These are phyloP conservation scores for Gossypium aridum DNA, from an alignment of 441 rosid genomes.

Conservation along the genomic window DNA sequence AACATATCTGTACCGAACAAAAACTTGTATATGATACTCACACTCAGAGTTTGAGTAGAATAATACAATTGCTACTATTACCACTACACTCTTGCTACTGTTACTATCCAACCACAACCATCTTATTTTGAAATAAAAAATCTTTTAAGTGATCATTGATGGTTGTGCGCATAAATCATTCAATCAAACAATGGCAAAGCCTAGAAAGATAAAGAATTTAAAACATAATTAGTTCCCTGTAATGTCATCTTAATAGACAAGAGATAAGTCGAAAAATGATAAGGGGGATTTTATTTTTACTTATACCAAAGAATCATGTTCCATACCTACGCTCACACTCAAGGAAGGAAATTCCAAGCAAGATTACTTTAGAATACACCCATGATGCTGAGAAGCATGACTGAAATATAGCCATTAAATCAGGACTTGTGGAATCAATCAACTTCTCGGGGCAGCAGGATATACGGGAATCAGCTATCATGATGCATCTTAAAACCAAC, in stretches of 20 bases:
- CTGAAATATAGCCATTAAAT: constrained; percentile 25
- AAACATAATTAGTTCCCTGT: neutral
- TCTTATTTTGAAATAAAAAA: neutral
- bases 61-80: neutral
- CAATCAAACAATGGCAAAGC: neutral
- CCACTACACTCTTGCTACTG: neutral
- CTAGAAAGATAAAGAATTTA: neutral
- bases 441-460: constrained; percentile 25
- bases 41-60: neutral
- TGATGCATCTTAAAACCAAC: constrained; percentile 50
- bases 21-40: neutral
- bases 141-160: neutral
- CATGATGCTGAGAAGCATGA: constrained; percentile 65
- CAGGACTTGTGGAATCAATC: constrained; percentile 22
- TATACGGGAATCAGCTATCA: constrained; percentile 53
- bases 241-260: neutral
- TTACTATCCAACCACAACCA: neutral
- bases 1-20: neutral
- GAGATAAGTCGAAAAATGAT: neutral
- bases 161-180: neutral
- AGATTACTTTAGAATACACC: constrained; percentile 81
- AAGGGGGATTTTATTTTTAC: neutral
- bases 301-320: neutral
- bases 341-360: constrained; percentile 78
- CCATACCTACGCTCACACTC: constrained; percentile 76